These are phyloP conservation scores for Pythium brachiatum DNA, from an alignment of 352 stramenopile species.

Conservation along the genomic window DNA sequence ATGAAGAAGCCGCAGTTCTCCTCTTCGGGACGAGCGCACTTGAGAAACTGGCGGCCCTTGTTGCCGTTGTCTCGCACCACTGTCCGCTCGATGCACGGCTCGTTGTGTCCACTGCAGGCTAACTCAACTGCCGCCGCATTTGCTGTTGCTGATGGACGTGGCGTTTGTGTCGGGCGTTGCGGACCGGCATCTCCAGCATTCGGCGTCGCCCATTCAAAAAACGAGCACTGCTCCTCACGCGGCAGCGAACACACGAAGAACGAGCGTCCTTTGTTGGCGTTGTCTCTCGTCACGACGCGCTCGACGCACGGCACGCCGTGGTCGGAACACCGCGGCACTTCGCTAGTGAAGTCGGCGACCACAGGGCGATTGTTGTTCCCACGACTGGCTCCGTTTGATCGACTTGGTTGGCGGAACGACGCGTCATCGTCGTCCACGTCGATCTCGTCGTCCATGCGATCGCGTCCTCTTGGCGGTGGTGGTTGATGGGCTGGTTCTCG, in stretches of 20 bases:
- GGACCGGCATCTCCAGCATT: background rate
- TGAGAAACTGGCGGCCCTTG: conserved; percentile 65
- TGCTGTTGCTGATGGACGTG: conserved; percentile 7
- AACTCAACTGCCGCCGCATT: background rate
- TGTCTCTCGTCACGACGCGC: conserved; percentile 55
- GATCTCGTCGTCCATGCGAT: conserved; percentile 20
- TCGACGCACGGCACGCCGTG: conserved; percentile 51
- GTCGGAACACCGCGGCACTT: conserved; percentile 40
- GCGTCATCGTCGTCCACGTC: conserved; percentile 10
- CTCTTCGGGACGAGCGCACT: conserved; percentile 44
- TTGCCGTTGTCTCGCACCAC: conserved; percentile 65
- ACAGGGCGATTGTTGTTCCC: background rate
- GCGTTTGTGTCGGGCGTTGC: background rate
- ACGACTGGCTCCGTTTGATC: background rate
- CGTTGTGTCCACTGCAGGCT: conserved; percentile 56
- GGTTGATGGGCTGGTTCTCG: background rate
- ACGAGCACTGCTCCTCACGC: conserved; percentile 85
- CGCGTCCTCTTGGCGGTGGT: background rate
- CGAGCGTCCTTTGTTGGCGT: conserved; percentile 88
- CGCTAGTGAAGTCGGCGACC: conserved; percentile 1
- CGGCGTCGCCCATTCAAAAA: conserved; percentile 88
- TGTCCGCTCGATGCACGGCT: conserved; percentile 61
- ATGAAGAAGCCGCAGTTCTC: conserved; percentile 72
- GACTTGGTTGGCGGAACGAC: background rate
- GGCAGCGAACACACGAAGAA: conserved; percentile 91